Evolutionary conservation across 2,329 filamentous ascomycete species (phyloP).

Genomic region (Penicillium fuscoglaucum): DNA sequence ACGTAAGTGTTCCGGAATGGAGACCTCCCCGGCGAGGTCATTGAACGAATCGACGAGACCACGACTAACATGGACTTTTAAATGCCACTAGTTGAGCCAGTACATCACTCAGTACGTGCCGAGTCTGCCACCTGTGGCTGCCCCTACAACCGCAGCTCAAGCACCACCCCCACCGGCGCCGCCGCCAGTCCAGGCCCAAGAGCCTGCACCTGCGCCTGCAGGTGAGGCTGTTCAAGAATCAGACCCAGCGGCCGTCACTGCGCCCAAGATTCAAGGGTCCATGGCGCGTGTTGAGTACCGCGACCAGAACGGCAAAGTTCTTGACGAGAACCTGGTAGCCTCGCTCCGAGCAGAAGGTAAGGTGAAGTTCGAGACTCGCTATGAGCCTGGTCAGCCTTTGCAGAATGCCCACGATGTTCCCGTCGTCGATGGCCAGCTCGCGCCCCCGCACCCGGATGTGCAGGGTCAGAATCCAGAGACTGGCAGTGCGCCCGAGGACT

Average conservation of each 20-base stretch:
- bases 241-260: constrained; percentile 25
- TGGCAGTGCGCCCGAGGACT: constrained; percentile 41
- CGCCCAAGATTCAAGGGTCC: constrained; percentile 47
- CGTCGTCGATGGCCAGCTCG: constrained; percentile 41
- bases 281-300: constrained; percentile 92
- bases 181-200: constrained; percentile 22
- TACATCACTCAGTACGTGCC: constrained; percentile 38
- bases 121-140: constrained; percentile 15
- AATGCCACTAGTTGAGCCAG: constrained; percentile 38
- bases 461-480: constrained; percentile 61
- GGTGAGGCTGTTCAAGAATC: constrained; percentile 21
- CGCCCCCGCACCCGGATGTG: constrained; percentile 57
- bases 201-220: constrained; percentile 9
- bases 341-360: constrained; percentile 73
- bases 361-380: constrained; percentile 91
- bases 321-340: constrained; percentile 80
- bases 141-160: constrained; percentile 28
- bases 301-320: constrained; percentile 87
- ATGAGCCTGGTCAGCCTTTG: constrained; percentile 88
- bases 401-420: constrained; percentile 74
- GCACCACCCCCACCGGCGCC: constrained; percentile 15
- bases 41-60: constrained; percentile 20
- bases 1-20: constrained; percentile 64
- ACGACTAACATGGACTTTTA: constrained; percentile 28
- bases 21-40: constrained; percentile 32